A percentile compares a stretch with the other conserved stretches of the same genome.
Conservation (phyloP, 148 eudicot genomes). For the Rhododendron williamsianum region DNA sequence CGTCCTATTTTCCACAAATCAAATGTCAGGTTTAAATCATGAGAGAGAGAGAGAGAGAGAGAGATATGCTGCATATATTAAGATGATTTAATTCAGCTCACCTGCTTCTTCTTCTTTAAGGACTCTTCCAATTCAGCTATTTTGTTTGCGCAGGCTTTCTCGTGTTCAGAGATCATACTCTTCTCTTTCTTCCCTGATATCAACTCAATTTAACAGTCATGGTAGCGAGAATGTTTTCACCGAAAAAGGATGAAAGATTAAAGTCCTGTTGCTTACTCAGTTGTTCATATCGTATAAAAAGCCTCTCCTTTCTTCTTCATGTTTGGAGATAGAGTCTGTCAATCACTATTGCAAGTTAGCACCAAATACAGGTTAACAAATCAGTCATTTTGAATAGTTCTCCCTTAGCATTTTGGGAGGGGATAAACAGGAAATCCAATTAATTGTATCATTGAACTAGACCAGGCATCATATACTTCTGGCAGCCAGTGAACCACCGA, state of each 20-base stretch:
- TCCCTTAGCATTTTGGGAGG: not conserved
- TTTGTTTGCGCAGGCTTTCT: constrained; percentile 21
- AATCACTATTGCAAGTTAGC: not conserved
- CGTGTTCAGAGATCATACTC: constrained; percentile 18
- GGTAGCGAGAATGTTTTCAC: not conserved
- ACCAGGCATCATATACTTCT: not conserved
- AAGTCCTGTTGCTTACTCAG: constrained; percentile 45
- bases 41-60: not conserved
- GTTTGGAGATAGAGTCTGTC: constrained; percentile 64
- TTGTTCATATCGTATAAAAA: constrained; percentile 68
- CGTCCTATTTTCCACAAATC: constrained; percentile 43
- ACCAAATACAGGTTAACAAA: not conserved
- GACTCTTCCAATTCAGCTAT: constrained; percentile 21
- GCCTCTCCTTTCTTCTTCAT: constrained; percentile 87
- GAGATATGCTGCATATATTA: not conserved
- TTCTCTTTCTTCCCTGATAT: constrained; percentile 23
- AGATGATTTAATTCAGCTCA: not conserved
- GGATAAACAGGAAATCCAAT: not conserved
- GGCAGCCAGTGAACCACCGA: not conserved
- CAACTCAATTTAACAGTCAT: not conserved
- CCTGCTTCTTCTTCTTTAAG: constrained; percentile 29
- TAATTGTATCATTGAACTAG: not conserved
- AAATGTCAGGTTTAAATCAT: not conserved
- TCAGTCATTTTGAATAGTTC: not conserved
- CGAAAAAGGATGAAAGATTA: not conserved